Conservation (phyloP, 306 rosid genomes). For the Acacia melanoxylon region DNA sequence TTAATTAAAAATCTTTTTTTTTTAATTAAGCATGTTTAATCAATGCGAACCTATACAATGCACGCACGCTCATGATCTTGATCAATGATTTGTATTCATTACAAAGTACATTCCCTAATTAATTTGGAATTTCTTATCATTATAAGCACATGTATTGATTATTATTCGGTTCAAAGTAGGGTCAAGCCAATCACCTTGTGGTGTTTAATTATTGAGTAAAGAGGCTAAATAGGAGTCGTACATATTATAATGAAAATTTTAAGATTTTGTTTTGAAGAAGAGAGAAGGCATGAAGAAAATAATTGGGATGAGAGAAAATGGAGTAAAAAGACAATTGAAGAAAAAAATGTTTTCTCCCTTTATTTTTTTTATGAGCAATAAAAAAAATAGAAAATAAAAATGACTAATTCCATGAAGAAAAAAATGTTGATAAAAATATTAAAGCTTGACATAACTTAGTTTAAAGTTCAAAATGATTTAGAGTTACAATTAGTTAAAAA, state of each 20-base stretch:
- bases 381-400: too few relatives aligned
- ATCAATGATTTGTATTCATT: not conserved
- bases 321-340: not conserved
- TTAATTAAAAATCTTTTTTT: not conserved
- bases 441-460: too few relatives aligned
- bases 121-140: not conserved
- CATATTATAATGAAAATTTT: not conserved
- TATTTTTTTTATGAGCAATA: too few relatives aligned
- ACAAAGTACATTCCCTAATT: not conserved
- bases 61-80: not conserved
- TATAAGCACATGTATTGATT: slow-evolving; percentile 1
- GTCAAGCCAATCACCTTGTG: not conserved
- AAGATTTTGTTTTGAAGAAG: not conserved
- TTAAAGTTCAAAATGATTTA: too few relatives aligned
- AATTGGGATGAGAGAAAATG: not conserved
- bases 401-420: too few relatives aligned
- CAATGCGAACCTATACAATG: not conserved
- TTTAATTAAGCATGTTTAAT: not conserved
- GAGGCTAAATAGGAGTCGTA: not conserved
- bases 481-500: too few relatives aligned
- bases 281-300: not conserved
- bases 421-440: too few relatives aligned
- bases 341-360: too few relatives aligned
- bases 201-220: not conserved
- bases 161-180: not conserved